phyloP scores from a whole-genome alignment of 1,284 basidiomycete genomes.

The Cronartium ribicola region DNA sequence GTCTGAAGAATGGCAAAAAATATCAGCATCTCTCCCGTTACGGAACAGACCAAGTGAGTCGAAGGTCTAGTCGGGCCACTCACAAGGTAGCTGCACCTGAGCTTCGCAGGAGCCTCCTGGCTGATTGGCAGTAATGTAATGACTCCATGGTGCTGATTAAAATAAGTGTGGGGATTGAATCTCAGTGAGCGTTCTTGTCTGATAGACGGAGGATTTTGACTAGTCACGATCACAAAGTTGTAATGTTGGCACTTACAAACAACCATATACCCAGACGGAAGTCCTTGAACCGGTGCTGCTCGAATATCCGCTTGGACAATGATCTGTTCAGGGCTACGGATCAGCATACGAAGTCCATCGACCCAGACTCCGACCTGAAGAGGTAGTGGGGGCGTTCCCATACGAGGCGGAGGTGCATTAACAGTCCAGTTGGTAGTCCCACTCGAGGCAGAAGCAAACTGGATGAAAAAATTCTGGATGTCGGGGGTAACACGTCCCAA shows the following conservation, averaged over 20 bases:
- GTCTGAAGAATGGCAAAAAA: neutral
- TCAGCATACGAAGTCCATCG: slow-evolving; percentile 19
- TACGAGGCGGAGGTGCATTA: neutral
- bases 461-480: neutral
- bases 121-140: neutral
- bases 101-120: neutral
- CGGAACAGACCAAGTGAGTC: too few relatives aligned
- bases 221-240: neutral
- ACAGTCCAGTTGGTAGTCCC: slow-evolving; percentile 4
- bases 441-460: neutral
- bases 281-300: neutral
- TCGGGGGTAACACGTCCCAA: slow-evolving; percentile 13
- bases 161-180: neutral
- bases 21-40: too few relatives aligned
- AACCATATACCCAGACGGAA: neutral
- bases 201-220: neutral
- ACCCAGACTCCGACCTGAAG: slow-evolving; percentile 25
- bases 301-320: neutral
- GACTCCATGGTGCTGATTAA: neutral
- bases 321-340: slow-evolving; percentile 3
- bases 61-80: neutral
- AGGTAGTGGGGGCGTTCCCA: neutral
- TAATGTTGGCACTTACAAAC: neutral
- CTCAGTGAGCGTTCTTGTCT: neutral
- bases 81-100: slow-evolving; percentile 5